Evolutionary conservation across 345 rosid species (phyloP), one percentile per base, ranked within the genome.

Genomic region (Bruguiera sexangula): DNA sequence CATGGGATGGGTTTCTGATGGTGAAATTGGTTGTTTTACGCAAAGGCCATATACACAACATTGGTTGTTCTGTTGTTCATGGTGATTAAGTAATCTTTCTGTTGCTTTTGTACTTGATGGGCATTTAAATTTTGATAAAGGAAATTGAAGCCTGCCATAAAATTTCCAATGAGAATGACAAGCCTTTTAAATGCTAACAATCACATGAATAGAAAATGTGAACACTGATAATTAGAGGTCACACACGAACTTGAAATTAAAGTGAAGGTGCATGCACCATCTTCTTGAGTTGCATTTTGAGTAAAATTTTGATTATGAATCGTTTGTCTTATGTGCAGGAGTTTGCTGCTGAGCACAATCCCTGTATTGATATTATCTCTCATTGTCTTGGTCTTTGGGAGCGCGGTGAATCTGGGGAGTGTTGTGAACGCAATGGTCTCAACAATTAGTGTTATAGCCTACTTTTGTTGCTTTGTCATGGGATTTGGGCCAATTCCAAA

Each of bases 401-500:
- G 88, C 54, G 5, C 74, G 32, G 79, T 90, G 60, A 55, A 85
- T 62, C 63, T 90, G 76, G 84, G 86, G 63, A 78, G 73, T 60
- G 73, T 84, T 0, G 76, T 85, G 29, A 86, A 85, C 18, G 98
- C 93, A 26, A 83, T 83, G 31, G 73, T 92, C 79, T 95, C 92
- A 26, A 88, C 92, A 0, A 77, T 77, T 6, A 83, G 96, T 10
- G 88, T 92, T 0, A 72, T 95, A 48, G 72, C 88, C 24, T 95
- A 95, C 78, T 84, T 88, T 75, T 95, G 98, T 74, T 90, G 81
- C 92, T 95, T 95, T 37, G 97, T 95, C 71, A 89, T 92, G 98
- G 99, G 98, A 15, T 95, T 90, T 1, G 99, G 99, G 60, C 99
- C 99, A 16, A 39, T 89, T 62, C 99, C 99, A 15, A 95, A 95